Base-by-base conservation (phyloP, 495 filamentous ascomycete species). In the Evansstolkia leycettana region DNA sequence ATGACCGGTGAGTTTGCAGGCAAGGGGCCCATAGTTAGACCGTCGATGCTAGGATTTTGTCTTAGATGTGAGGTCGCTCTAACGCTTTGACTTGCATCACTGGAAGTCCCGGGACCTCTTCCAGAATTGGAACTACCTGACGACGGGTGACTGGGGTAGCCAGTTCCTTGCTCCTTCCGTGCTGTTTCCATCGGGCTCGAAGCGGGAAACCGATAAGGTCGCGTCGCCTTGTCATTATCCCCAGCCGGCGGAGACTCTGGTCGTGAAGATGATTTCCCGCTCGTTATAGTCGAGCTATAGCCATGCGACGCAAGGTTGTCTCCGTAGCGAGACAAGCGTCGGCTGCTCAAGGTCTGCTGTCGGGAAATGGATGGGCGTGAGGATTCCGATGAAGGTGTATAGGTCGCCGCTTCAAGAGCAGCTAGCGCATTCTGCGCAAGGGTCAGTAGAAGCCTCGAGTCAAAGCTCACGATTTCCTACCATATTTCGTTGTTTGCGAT, bases 401-500 rank as follows among this genome's bases (percentile, higher is more conserved):
- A 75, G 18, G 61, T 58, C 14, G 66, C 42, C n/a, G 52, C 49
- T 48, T 65, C 55, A 18, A 65, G 41, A 9, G 59, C 54, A 14
- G 60, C 59, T 40, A 73, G 37, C 37, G 64, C 61, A 38, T 70
- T 57, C 60, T 67, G 34, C 33, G n/a, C 17, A 1, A 12, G 16
- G 12, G 38, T 59, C 11, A 59, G 51, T 29, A 19, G 23, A 19
- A 13, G 5, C 32, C n/a, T 17, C 31, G 13, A 24, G 10, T 12
- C n/a, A n/a, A n/a, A 20, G 9, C 5, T 15, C 15, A 7, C 9
- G 10, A 3, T 14, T 2, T 2, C 75, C 48, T 66, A 93, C 87
- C 69, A 90, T 69, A 60, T 92, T 88, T 39, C 84, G 73, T 60
- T 84, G 85, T 53, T 81, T 88, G 36, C 76, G 78, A 50, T 84